phyloP scores from a whole-genome alignment of 495 filamentous ascomycete genomes.

The Acidomyces sp. region DNA sequence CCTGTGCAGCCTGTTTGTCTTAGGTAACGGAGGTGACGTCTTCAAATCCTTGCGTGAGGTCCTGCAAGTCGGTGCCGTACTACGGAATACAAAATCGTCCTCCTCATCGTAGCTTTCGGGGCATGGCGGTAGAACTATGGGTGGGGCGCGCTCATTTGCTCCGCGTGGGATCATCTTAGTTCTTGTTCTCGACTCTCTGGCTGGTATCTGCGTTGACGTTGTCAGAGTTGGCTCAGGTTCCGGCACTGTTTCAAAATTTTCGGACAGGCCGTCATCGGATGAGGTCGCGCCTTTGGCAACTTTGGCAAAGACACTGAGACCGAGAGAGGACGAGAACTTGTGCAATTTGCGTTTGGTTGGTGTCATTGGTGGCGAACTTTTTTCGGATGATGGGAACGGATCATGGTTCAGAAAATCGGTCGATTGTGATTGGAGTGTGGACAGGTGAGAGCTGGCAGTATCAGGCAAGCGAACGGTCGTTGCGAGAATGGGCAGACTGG shows the following conservation, averaged over 20 bases:
- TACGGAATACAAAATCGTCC: not conserved
- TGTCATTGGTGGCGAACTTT: conserved; percentile 1
- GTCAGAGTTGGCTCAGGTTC: conserved; percentile 2
- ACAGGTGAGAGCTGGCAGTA: not conserved
- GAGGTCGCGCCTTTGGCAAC: conserved; percentile 1
- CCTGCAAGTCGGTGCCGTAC: not conserved
- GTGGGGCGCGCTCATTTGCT: conserved; percentile 18
- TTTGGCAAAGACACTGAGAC: conserved; percentile 8
- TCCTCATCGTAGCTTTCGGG: conserved; percentile 10
- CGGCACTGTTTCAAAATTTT: not conserved
- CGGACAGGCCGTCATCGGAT: not conserved
- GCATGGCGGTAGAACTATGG: conserved; percentile 13
- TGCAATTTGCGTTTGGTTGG: conserved; percentile 7
- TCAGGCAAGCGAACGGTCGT: not conserved
- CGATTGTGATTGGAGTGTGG: not conserved
- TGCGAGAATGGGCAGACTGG: conserved; percentile 2
- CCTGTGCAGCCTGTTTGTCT: conserved; percentile 1
- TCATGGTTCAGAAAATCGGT: conserved; percentile 11
- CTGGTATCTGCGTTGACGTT: conserved; percentile 1
- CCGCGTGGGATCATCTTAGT: conserved; percentile 14
- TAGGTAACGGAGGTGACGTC: not conserved
- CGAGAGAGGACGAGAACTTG: conserved; percentile 9
- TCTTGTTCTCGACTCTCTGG: not conserved
- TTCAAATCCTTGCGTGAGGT: conserved; percentile 7
- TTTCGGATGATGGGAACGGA: conserved; percentile 1